Percentiles rank a stretch among this genome's conserved stretches.
phyloP scores from a whole-genome alignment of 1,284 basidiomycete genomes.

The Sphaerobolus stellatus region DNA sequence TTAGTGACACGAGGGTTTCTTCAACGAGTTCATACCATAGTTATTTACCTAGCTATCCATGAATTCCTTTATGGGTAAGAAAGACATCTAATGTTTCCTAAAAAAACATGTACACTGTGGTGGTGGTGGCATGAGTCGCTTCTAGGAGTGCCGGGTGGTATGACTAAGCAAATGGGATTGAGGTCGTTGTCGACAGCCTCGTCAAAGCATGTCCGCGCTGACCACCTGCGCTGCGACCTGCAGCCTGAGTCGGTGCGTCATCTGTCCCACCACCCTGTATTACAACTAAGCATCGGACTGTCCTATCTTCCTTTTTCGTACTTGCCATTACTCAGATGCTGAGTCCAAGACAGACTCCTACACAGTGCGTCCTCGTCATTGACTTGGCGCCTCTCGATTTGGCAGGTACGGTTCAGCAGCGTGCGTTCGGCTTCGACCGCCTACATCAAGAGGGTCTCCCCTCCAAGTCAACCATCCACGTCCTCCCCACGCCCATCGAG shows the following conservation, averaged over 20 bases:
- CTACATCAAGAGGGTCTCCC: slow-evolving; percentile 11
- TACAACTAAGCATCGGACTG: too few species aligned
- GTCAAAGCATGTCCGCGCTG: slow-evolving; percentile 5
- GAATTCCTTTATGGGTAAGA: too few species aligned
- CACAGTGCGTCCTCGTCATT: not conserved
- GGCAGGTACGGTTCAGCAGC: not conserved
- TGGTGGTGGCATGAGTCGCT: too few species aligned
- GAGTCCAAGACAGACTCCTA: not conserved
- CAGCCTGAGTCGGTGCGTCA: slow-evolving; percentile 4
- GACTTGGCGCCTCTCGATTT: not conserved
- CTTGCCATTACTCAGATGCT: not conserved
- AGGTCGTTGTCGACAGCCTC: slow-evolving; percentile 8
- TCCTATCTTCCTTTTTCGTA: not conserved
- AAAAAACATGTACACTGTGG: too few species aligned
- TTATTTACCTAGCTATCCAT: too few species aligned
- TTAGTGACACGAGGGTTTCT: too few species aligned
- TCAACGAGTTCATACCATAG: too few species aligned
- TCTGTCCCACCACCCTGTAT: too few species aligned
- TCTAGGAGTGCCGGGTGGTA: too few species aligned
- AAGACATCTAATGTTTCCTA: too few species aligned
- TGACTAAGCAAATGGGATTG: too few species aligned
- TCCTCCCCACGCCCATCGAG: slow-evolving; percentile 10
- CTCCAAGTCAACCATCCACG: slow-evolving; percentile 5
- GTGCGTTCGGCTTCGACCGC: slow-evolving; percentile 6
- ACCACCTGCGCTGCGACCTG: slow-evolving; percentile 1